phyloP scores from a whole-genome alignment of 768 basidiomycete genomes.

The Daedalea quercina region DNA sequence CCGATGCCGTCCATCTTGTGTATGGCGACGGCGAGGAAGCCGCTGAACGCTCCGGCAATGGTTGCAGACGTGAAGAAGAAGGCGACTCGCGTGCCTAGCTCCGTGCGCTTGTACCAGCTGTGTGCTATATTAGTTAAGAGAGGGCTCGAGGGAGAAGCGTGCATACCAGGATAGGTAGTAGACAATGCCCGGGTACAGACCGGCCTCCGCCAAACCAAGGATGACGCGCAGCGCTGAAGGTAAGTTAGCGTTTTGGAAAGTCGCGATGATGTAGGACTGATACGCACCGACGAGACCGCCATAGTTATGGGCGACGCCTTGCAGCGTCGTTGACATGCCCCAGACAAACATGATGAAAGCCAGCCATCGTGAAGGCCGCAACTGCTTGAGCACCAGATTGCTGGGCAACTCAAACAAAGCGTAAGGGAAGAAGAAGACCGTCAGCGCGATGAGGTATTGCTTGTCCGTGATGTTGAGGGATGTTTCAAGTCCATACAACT shows the following conservation, averaged over 20 bases:
- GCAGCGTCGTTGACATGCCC: constrained; percentile 46
- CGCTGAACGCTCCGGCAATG: constrained; percentile 70
- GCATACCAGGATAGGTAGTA: constrained; percentile 53
- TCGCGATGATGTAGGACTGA: background rate
- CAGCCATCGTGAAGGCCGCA: constrained; percentile 64
- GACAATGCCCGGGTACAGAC: constrained; percentile 47
- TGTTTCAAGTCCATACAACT: constrained; percentile 54
- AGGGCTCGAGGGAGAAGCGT: too few species aligned
- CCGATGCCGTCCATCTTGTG: constrained; percentile 66
- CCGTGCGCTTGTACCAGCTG: constrained; percentile 78
- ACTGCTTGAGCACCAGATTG: constrained; percentile 50
- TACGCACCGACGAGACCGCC: constrained; percentile 52
- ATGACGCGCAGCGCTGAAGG: constrained; percentile 49
- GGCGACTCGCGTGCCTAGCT: constrained; percentile 65
- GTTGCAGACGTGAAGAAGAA: constrained; percentile 80
- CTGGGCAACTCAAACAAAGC: constrained; percentile 64
- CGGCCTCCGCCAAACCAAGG: constrained; percentile 49
- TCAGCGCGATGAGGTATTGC: constrained; percentile 63
- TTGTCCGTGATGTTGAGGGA: constrained; percentile 55
- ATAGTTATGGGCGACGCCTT: constrained; percentile 56
- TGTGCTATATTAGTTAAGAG: background rate
- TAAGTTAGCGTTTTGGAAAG: background rate
- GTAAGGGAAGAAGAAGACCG: constrained; percentile 69
- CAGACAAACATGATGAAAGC: constrained; percentile 35
- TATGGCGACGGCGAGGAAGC: constrained; percentile 60